A percentile compares a stretch with the other conserved stretches of the same genome.
Evolutionary conservation across 2,329 filamentous ascomycete species (phyloP).

Genomic region (Hymenoscyphus infarciens): DNA sequence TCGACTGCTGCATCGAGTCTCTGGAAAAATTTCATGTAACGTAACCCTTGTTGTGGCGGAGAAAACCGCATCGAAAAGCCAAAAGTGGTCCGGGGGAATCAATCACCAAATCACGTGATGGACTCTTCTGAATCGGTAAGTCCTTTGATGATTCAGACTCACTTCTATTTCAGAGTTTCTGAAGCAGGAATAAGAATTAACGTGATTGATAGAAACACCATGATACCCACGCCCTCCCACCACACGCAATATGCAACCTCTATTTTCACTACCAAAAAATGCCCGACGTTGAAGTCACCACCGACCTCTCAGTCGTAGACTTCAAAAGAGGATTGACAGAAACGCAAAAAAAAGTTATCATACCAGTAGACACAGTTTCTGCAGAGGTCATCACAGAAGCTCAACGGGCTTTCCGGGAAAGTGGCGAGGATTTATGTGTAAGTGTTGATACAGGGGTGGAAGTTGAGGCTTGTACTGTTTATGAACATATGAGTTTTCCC

Average conservation of each 20-base stretch:
- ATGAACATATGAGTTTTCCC: slow-evolving; percentile 34
- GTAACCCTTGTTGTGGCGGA: not conserved
- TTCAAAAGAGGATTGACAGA: slow-evolving; percentile 31
- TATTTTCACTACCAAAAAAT: slow-evolving; percentile 35
- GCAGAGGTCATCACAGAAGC: slow-evolving; percentile 27
- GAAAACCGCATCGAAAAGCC: not conserved
- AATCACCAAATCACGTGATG: not conserved
- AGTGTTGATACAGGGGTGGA: not conserved
- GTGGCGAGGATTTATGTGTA: not conserved
- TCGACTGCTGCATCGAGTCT: not conserved
- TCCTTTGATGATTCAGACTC: not conserved
- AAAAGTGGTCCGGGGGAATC: not conserved
- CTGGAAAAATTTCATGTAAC: not conserved
- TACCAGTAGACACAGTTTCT: slow-evolving; percentile 24
- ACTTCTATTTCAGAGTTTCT: not conserved
- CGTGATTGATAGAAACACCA: slow-evolving; percentile 20
- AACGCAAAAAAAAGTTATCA: slow-evolving; percentile 26
- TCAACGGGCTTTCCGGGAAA: slow-evolving; percentile 19
- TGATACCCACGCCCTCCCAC: slow-evolving; percentile 36
- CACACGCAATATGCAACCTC: slow-evolving; percentile 33
- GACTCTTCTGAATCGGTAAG: not conserved
- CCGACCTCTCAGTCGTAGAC: slow-evolving; percentile 32
- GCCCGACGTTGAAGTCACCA: slow-evolving; percentile 26
- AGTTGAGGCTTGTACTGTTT: slow-evolving; percentile 28
- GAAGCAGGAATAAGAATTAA: slow-evolving; percentile 9